Conservation (phyloP, 1,284 basidiomycete species). For the Inonotus hispidus region DNA sequence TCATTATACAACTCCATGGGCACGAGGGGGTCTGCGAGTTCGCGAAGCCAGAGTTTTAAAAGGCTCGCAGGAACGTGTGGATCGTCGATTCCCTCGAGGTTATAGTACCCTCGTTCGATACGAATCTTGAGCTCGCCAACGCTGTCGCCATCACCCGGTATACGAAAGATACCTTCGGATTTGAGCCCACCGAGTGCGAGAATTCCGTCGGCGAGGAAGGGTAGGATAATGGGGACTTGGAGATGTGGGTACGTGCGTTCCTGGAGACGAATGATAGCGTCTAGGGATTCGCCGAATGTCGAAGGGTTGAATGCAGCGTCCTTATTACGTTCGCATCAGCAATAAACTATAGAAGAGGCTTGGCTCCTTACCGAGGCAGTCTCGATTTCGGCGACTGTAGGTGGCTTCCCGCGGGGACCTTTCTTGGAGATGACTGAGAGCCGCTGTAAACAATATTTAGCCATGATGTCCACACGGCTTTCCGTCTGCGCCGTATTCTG, state of each 20-base stretch:
- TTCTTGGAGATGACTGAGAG: constrained; percentile 69
- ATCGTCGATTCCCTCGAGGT: constrained; percentile 80
- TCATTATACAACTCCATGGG: constrained; percentile 86
- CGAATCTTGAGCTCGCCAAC: constrained; percentile 82
- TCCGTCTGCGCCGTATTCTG: constrained; percentile 60
- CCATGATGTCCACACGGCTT: constrained; percentile 81
- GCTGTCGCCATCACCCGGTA: constrained; percentile 82
- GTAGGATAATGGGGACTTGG: constrained; percentile 85
- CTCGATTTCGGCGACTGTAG: constrained; percentile 78
- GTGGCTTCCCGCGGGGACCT: constrained; percentile 78
- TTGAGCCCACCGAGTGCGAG: constrained; percentile 80
- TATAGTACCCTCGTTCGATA: constrained; percentile 88
- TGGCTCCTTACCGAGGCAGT: constrained; percentile 64
- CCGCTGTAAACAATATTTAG: constrained; percentile 77
- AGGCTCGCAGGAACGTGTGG: constrained; percentile 84
- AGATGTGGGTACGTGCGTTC: constrained; percentile 77
- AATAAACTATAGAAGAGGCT: neutral
- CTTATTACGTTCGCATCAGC: constrained; percentile 30
- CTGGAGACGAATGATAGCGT: constrained; percentile 78
- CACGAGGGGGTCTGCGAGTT: constrained; percentile 82
- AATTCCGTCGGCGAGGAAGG: constrained; percentile 88
- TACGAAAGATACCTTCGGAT: constrained; percentile 85
- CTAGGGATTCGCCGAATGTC: constrained; percentile 85
- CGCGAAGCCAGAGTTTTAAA: constrained; percentile 88
- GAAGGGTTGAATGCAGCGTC: constrained; percentile 92